Conservation (phyloP, 1,284 basidiomycete genomes). For the Apiotrichum sp. region DNA sequence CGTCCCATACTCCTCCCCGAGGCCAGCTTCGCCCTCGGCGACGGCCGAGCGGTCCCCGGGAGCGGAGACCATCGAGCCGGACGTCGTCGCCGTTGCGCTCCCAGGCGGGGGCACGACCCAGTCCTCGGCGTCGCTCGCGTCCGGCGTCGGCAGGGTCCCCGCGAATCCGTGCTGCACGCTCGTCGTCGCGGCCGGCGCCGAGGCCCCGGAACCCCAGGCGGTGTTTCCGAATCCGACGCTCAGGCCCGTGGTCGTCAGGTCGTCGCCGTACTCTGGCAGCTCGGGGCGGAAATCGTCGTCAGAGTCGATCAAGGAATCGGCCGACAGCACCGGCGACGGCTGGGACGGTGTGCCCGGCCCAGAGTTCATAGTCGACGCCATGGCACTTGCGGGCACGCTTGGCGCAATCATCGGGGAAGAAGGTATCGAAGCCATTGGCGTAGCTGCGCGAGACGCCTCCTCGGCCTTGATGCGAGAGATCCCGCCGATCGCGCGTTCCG, state of each 20-base stretch:
- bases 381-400: slow-evolving; percentile 6
- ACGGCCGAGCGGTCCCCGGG: too few species aligned
- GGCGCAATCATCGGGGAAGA: slow-evolving; percentile 9
- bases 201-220: slow-evolving; percentile 21
- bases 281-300: neutral
- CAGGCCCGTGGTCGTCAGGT: neutral
- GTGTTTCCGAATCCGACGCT: slow-evolving; percentile 31
- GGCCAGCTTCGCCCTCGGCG: slow-evolving; percentile 7
- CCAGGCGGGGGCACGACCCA: neutral
- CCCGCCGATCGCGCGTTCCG: slow-evolving; percentile 73
- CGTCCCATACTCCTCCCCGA: slow-evolving; percentile 17
- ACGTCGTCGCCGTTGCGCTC: neutral
- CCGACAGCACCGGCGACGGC: slow-evolving; percentile 16
- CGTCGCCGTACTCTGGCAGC: too few species aligned
- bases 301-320: neutral
- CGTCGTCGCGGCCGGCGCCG: neutral
- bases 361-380: slow-evolving; percentile 22
- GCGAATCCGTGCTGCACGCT: too few species aligned
- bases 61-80: neutral
- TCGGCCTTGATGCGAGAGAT: slow-evolving; percentile 41
- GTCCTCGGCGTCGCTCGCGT: slow-evolving; percentile 6
- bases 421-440: slow-evolving; percentile 8
- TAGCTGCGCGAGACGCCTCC: slow-evolving; percentile 18
- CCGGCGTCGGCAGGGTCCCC: slow-evolving; percentile 8
- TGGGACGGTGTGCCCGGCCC: slow-evolving; percentile 19